A percentile compares a stretch with the other conserved stretches of the same genome.
These are phyloP conservation scores for Clonostachys chloroleuca DNA, from an alignment of 2,329 filamentous ascomycete genomes.

Conservation along the genomic window DNA sequence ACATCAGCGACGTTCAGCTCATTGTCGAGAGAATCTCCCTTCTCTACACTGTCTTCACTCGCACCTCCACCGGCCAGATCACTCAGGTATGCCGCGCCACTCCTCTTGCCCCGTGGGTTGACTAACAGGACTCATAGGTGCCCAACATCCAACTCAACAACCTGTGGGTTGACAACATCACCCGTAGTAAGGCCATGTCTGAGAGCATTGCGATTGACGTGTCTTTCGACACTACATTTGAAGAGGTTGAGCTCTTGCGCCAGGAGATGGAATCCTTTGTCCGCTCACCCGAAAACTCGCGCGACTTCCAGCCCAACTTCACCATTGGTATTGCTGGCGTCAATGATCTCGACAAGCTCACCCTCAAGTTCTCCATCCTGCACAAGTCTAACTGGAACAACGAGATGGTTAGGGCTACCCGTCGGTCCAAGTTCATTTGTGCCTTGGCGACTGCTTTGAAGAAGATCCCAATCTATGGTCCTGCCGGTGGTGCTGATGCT, in stretches of 20 bases:
- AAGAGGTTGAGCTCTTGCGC: slow-evolving; percentile 83
- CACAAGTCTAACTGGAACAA: slow-evolving; percentile 95
- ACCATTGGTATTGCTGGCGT: slow-evolving; percentile 74
- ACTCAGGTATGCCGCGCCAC: slow-evolving; percentile 37
- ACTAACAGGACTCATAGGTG: slow-evolving; percentile 45
- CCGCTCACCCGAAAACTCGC: slow-evolving; percentile 73
- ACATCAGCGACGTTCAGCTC: slow-evolving; percentile 67
- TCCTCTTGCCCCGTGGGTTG: not conserved
- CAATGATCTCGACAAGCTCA: slow-evolving; percentile 81
- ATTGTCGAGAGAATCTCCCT: slow-evolving; percentile 92
- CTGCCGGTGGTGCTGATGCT: slow-evolving; percentile 64
- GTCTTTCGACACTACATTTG: slow-evolving; percentile 81
- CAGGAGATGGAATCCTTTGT: slow-evolving; percentile 85
- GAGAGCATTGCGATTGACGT: slow-evolving; percentile 78
- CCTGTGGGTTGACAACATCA: slow-evolving; percentile 93
- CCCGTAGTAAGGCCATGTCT: slow-evolving; percentile 86
- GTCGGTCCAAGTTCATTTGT: slow-evolving; percentile 95
- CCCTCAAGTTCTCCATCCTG: slow-evolving; percentile 76
- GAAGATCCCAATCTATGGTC: slow-evolving; percentile 80
- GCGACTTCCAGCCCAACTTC: slow-evolving; percentile 87
- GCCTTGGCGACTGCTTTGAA: slow-evolving; percentile 81
- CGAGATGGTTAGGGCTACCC: slow-evolving; percentile 72
- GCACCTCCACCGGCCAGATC: slow-evolving; percentile 76
- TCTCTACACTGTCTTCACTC: slow-evolving; percentile 86
- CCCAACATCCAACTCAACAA: slow-evolving; percentile 91